phyloP scores from a whole-genome alignment of 176 grass and related monocot species.

The Themeda triandra region DNA sequence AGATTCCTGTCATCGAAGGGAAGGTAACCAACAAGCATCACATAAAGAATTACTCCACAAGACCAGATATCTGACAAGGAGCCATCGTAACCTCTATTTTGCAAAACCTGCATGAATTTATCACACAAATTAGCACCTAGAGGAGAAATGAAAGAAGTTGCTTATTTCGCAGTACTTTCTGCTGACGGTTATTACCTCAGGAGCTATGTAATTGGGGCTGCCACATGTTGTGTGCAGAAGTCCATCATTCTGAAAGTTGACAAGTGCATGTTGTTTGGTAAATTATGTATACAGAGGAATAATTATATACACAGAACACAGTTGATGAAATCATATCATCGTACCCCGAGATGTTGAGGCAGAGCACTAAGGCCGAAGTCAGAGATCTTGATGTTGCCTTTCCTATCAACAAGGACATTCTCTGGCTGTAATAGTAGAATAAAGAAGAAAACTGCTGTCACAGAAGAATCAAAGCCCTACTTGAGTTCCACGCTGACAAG shows the following conservation, averaged over 20 bases:
- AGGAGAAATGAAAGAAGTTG: background rate
- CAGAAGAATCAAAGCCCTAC: conserved; percentile 22
- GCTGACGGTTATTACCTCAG: conserved; percentile 44
- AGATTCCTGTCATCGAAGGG: conserved; percentile 89
- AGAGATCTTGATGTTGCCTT: conserved; percentile 79
- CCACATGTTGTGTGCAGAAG: conserved; percentile 85
- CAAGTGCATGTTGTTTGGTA: background rate
- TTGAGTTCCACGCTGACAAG: conserved; percentile 6
- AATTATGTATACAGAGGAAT: background rate
- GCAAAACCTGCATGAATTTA: conserved; percentile 49
- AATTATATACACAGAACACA: background rate
- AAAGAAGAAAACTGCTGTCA: conserved; percentile 42
- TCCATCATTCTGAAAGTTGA: conserved; percentile 64
- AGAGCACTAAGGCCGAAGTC: conserved; percentile 84
- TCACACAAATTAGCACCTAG: background rate
- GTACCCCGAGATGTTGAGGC: conserved; percentile 74
- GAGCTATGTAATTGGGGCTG: conserved; percentile 87
- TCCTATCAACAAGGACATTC: conserved; percentile 76
- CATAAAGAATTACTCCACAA: conserved; percentile 80
- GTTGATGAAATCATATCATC: background rate
- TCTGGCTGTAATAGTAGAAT: conserved; percentile 60
- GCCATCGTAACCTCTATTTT: conserved; percentile 81
- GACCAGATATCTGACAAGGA: conserved; percentile 85
- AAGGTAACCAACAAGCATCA: conserved; percentile 69
- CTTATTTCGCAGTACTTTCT: background rate